Base-by-base conservation (phyloP, 2,329 filamentous ascomycete genomes). In the Nothomitra cinnamomea region DNA sequence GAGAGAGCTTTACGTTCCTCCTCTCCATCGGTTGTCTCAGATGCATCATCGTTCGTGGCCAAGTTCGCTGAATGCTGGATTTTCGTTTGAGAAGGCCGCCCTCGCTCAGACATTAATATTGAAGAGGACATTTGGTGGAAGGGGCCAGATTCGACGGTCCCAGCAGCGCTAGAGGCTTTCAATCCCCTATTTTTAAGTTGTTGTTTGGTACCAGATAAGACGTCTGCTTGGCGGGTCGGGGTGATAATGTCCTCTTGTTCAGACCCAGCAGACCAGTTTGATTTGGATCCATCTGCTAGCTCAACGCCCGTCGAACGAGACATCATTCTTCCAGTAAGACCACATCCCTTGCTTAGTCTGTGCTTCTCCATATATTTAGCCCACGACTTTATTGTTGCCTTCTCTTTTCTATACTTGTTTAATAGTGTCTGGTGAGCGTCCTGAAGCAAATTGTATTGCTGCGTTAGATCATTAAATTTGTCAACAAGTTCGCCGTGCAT, bases 331-430 rank as follows among this genome's bases (percentile, higher is more conserved):
- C 10, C 28, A 10, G 10, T 32, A 32, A 10, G 10, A 32, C 28
- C 28, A 32, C n/a, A 13, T 19, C 24, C 22, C 45, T 24, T 19
- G 13, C n/a, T n/a, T 10, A 15, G 52, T 12, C 17, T 53, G 12
- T 28, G 25, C 4, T 35, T 53, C 21, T 28, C n/a, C 17, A 43
- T 38, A 42, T 54, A 51, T 19, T 41, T 17, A 13, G 24, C 28
- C 53, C 53, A 54, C 8, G 43, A 25, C 21, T 35, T 48, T 51
- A 54, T 54, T 13, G 45, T 50, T 25, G 12, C 49, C 28, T 52
- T 49, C 17, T 54, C 45, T 36, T 43, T 28, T n/a, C 12, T 28
- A 17, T 42, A 54, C 22, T 50, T 51, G 24, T 22, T 22, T 10
- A 54, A 21, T n/a, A 54, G 28, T 12, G 28, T n/a, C n/a, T 54